phyloP scores from a whole-genome alignment of 306 rosid species.

The Castanea mollissima region DNA sequence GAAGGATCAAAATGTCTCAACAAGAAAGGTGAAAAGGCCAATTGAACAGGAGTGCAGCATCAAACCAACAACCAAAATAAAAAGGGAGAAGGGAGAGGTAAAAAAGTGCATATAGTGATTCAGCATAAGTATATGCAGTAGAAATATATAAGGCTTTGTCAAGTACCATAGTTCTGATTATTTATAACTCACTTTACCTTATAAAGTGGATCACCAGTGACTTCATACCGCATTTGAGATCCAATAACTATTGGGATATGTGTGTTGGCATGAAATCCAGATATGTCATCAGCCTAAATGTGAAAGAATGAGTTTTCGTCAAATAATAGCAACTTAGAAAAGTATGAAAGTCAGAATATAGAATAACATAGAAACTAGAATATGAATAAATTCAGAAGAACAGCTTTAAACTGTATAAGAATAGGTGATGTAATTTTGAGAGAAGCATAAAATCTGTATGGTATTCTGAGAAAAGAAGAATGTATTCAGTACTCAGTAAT shows the following conservation, averaged over 20 bases:
- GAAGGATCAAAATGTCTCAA: not conserved
- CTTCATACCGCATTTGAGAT: slow-evolving; percentile 83
- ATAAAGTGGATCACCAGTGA: slow-evolving; percentile 81
- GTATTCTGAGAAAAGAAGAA: too few relatives aligned
- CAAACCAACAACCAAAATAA: not conserved
- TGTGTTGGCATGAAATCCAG: slow-evolving; percentile 73
- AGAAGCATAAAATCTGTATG: too few relatives aligned
- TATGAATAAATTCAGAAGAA: not conserved
- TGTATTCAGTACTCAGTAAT: too few relatives aligned
- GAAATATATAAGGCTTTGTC: slow-evolving; percentile 2
- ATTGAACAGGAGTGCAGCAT: not conserved
- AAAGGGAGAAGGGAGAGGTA: not conserved
- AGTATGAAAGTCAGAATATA: not conserved
- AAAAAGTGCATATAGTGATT: not conserved
- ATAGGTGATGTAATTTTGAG: not conserved
- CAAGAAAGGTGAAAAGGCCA: not conserved
- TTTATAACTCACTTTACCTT: slow-evolving; percentile 31
- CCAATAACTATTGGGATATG: slow-evolving; percentile 87
- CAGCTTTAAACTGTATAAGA: not conserved
- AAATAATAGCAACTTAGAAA: not conserved
- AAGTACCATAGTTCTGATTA: not conserved
- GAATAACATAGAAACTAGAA: not conserved
- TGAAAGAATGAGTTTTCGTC: not conserved
- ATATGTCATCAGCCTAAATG: slow-evolving; percentile 67
- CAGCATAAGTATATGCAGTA: not conserved